Evolutionary conservation across 805 yeast genomes (phyloP), one percentile per base, ranked within the genome.

Genomic region (Candida koratica): DNA sequence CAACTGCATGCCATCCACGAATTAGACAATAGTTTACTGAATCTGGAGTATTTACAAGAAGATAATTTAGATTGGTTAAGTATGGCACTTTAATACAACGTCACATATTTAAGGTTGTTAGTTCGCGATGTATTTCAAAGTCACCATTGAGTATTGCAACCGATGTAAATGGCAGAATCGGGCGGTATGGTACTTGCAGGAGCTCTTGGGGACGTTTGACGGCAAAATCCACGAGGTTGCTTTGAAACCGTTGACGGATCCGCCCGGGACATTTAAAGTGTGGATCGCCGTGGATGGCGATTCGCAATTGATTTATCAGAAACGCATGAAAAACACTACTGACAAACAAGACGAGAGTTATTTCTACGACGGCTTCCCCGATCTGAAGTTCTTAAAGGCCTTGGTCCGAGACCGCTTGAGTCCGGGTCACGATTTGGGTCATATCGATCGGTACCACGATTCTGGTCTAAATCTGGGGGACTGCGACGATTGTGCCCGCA

Each of bases 171-270:
- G 96, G 96, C 83, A 84, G 48, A 71, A 85, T 31, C 64, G 96
- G 9, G 94, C 96, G 2, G 72, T 85, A 0, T 88, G 96, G 96
- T 85, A 85, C 47, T 64, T 78, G 20, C 95, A 84, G 53, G 96
- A 87, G 56, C 62, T 88, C 1, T 60, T 87, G n/a, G 86, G 83
- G 50, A 88, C 96, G 0, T 88, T 86, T 56, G 80, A 79, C 73
- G 53, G 57, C 11, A 53, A 53, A 11, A 48, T 94, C 78, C 8
- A 75, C 77, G 61, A 56, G 19, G 45, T 58, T 6, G 41, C 58
- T 5, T 32, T 58, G 8, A 55, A 49, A 29, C 61, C 63, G 5
- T 42, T 48, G 6, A 30, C 34, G 17, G 53, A 51, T 15, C 32
- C 36, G 7, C 54, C 61, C 4, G 63, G 63, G 7, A 38, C 47